Conservation (phyloP, 2,329 filamentous ascomycete genomes). For the Helicocarpus griseus region DNA sequence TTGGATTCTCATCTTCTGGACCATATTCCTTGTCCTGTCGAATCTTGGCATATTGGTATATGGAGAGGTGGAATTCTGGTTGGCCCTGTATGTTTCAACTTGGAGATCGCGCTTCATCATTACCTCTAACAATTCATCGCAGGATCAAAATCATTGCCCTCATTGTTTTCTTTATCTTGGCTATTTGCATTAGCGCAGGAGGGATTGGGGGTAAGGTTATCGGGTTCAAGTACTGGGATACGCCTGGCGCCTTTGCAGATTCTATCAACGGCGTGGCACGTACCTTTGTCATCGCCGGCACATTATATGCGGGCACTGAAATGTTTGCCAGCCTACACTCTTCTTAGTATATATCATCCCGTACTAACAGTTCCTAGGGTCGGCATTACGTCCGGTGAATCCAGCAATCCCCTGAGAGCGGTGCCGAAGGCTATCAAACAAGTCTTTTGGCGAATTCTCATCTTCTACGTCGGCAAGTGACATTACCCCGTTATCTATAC, state of each 20-base stretch:
- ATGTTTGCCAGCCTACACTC: slow-evolving; percentile 15
- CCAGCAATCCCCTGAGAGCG: slow-evolving; percentile 34
- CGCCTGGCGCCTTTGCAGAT: slow-evolving; percentile 26
- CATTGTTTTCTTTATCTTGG: slow-evolving; percentile 24
- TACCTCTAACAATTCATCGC: background rate
- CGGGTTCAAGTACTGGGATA: slow-evolving; percentile 30
- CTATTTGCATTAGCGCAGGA: slow-evolving; percentile 25
- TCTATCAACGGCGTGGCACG: slow-evolving; percentile 27
- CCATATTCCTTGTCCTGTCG: slow-evolving; percentile 32
- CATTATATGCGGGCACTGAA: slow-evolving; percentile 26
- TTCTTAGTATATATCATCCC: background rate
- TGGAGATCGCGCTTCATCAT: background rate
- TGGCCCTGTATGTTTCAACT: slow-evolving; percentile 22
- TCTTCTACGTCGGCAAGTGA: slow-evolving; percentile 49
- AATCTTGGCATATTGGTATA: slow-evolving; percentile 38
- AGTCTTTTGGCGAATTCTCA: slow-evolving; percentile 33
- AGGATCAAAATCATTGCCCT: slow-evolving; percentile 26
- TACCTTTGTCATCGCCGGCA: slow-evolving; percentile 26
- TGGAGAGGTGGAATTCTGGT: slow-evolving; percentile 44
- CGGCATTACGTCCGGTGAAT: slow-evolving; percentile 27
- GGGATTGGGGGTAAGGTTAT: slow-evolving; percentile 22
- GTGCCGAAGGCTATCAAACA: slow-evolving; percentile 36
- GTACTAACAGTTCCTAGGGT: slow-evolving; percentile 18
- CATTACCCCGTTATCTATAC: background rate
- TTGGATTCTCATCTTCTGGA: slow-evolving; percentile 40